phyloP scores from a whole-genome alignment of 225 moss, liverwort and hornwort species.

The Lunularia cruciata region DNA sequence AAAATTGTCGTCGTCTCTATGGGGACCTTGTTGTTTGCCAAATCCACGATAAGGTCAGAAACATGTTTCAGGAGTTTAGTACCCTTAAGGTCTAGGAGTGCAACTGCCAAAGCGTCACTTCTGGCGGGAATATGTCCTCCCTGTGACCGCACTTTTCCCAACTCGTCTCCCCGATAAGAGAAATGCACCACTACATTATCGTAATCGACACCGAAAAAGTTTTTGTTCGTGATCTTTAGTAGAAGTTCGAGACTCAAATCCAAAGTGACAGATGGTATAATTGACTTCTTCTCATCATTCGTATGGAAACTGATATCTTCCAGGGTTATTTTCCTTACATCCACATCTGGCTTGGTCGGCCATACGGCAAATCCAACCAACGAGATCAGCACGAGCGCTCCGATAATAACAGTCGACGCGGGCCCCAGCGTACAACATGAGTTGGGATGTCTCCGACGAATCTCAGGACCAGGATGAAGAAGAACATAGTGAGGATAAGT shows the following conservation, averaged over 20 bases:
- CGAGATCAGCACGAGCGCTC: conserved; percentile 37
- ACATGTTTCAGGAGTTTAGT: conserved; percentile 62
- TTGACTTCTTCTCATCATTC: conserved; percentile 34
- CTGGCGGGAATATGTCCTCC: conserved; percentile 54
- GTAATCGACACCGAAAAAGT: conserved; percentile 67
- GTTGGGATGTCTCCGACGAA: conserved; percentile 11
- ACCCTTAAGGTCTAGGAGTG: conserved; percentile 64
- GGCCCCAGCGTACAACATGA: conserved; percentile 6
- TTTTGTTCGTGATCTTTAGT: conserved; percentile 63
- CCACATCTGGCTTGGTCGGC: conserved; percentile 61
- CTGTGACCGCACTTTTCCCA: conserved; percentile 57
- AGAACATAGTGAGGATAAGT: conserved; percentile 42
- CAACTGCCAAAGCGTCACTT: conserved; percentile 54
- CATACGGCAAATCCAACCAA: conserved; percentile 50
- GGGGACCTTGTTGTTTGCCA: conserved; percentile 54
- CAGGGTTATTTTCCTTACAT: conserved; percentile 60
- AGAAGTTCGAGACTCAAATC: conserved; percentile 64
- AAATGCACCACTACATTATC: conserved; percentile 60
- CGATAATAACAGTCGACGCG: conserved; percentile 23
- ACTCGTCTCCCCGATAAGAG: conserved; percentile 61
- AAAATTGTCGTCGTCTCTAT: conserved; percentile 60
- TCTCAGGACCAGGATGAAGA: conserved; percentile 17
- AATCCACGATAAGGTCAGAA: conserved; percentile 60
- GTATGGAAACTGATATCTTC: conserved; percentile 52
- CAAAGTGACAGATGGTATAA: conserved; percentile 65